Evolutionary conservation across 2,329 filamentous ascomycete genomes (phyloP).

Genomic region (Scedosporium minutisporum): DNA sequence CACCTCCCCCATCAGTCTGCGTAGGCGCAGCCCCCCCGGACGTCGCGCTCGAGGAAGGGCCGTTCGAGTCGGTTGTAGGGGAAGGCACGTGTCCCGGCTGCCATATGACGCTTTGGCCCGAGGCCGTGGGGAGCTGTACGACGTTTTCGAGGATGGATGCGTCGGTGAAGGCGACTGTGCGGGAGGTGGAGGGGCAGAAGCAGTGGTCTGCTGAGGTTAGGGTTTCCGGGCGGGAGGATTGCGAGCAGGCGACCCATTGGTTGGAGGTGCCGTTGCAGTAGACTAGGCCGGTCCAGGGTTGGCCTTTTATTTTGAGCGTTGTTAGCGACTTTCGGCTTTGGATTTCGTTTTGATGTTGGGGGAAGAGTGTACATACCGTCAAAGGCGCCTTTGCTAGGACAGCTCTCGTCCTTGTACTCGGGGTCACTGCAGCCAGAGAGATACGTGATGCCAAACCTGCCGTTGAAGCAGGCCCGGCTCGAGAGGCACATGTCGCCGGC

Average conservation of each 20-base stretch:
- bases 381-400: slow-evolving; percentile 21
- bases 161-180: slow-evolving; percentile 17
- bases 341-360: not conserved
- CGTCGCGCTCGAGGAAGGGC: slow-evolving; percentile 2
- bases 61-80: slow-evolving; percentile 1
- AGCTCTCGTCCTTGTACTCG: slow-evolving; percentile 19
- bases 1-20: not conserved
- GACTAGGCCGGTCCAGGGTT: slow-evolving; percentile 23
- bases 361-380: slow-evolving; percentile 3
- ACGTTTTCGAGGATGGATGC: slow-evolving; percentile 15
- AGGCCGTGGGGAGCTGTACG: slow-evolving; percentile 16
- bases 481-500: slow-evolving; percentile 22
- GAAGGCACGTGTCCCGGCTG: slow-evolving; percentile 16
- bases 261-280: slow-evolving; percentile 23
- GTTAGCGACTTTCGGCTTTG: too few species aligned
- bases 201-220: slow-evolving; percentile 17
- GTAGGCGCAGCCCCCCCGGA: not conserved
- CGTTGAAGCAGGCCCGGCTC: slow-evolving; percentile 16
- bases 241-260: slow-evolving; percentile 22
- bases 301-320: slow-evolving; percentile 4
- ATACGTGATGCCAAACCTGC: slow-evolving; percentile 22
- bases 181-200: slow-evolving; percentile 18
- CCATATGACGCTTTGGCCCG: slow-evolving; percentile 17
- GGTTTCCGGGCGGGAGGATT: slow-evolving; percentile 13
- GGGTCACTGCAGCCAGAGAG: slow-evolving; percentile 26